Evolutionary conservation across 2,329 filamentous ascomycete species (phyloP).

Genomic region (Penicillium aurantiogriseum): DNA sequence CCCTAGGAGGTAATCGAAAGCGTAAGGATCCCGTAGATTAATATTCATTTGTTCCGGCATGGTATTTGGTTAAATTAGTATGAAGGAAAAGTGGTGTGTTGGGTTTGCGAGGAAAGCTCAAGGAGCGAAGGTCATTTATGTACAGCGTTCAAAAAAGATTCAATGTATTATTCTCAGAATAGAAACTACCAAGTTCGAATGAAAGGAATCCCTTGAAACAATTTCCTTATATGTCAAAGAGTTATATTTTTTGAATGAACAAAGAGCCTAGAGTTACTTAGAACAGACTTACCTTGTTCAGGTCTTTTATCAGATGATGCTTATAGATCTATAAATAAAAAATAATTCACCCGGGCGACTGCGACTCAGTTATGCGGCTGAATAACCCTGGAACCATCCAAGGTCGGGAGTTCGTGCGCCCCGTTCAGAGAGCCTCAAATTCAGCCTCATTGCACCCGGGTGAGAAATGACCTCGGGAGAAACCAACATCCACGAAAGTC

Average conservation of each 20-base stretch:
- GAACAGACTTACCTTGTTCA: no score
- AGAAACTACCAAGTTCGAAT: not conserved
- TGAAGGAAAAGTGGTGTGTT: not conserved
- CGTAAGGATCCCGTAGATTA: not conserved
- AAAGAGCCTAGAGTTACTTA: not conserved
- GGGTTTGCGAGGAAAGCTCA: not conserved
- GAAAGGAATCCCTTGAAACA: not conserved
- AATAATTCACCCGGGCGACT: not conserved
- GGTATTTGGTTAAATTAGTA: not conserved
- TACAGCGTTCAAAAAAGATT: not conserved
- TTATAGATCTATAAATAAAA: no score
- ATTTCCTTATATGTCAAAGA: not conserved
- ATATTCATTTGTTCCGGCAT: not conserved
- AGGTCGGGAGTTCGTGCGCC: no score
- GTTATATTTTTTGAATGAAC: not conserved
- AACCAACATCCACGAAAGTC: no score
- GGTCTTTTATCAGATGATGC: no score
- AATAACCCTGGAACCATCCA: not conserved
- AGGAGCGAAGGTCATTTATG: not conserved
- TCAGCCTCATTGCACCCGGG: conserved; percentile 1
- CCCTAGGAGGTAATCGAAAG: not conserved
- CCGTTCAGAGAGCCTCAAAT: not conserved
- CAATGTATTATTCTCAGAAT: not conserved
- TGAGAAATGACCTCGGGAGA: not conserved
- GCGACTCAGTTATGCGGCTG: not conserved